These are phyloP conservation scores for Kodamaea laetipori DNA, from an alignment of 805 yeast species.

Conservation along the genomic window DNA sequence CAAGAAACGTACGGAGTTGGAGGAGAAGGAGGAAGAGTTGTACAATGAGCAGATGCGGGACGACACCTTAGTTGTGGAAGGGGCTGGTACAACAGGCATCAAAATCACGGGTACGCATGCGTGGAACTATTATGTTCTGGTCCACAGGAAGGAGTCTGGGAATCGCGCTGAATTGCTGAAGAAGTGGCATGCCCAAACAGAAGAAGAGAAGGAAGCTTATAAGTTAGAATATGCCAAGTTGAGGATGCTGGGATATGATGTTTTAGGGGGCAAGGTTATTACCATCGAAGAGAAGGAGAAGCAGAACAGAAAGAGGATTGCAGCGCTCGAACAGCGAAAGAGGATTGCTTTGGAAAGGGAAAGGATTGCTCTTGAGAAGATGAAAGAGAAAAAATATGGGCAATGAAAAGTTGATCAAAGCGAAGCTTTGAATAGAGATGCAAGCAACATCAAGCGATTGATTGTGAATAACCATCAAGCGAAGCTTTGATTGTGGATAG, in stretches of 20 bases:
- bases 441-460: too few species aligned
- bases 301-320: constrained; percentile 12
- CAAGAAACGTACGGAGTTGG: constrained; percentile 15
- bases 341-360: too few species aligned
- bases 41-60: constrained; percentile 26
- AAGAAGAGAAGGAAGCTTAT: constrained; percentile 30
- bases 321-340: too few species aligned
- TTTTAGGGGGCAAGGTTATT: constrained; percentile 32
- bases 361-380: too few species aligned
- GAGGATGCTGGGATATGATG: constrained; percentile 31
- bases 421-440: too few species aligned
- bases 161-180: constrained; percentile 19
- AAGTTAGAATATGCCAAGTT: constrained; percentile 31
- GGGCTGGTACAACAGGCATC: too few species aligned
- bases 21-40: constrained; percentile 20
- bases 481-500: too few species aligned
- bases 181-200: constrained; percentile 29
- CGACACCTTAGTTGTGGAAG: constrained; percentile 12
- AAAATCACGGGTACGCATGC: constrained; percentile 30
- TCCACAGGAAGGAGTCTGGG: constrained; percentile 17
- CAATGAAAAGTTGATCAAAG: too few species aligned
- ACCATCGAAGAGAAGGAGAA: constrained; percentile 26
- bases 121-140: constrained; percentile 36
- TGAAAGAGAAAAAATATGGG: too few species aligned
- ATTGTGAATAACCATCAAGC: too few species aligned